Conservation (phyloP, 805 yeast species). For the Suhomyces vadensis region DNA sequence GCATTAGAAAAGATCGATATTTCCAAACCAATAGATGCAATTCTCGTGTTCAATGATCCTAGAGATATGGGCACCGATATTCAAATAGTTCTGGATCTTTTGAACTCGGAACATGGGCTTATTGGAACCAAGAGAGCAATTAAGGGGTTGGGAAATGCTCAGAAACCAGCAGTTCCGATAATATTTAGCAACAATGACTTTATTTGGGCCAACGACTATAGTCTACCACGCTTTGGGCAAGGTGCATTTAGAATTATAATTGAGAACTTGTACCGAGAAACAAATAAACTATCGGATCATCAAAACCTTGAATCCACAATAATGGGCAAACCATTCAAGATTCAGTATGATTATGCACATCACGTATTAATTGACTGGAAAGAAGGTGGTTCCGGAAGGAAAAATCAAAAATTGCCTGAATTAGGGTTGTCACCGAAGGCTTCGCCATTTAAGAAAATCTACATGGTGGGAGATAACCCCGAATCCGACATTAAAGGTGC, state of each 20-base stretch:
- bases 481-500: slow-evolving; percentile 92
- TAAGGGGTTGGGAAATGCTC: slow-evolving; percentile 11
- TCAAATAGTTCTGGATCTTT: slow-evolving; percentile 72
- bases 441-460: slow-evolving; percentile 56
- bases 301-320: slow-evolving; percentile 43
- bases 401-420: slow-evolving; percentile 40
- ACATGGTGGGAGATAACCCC: slow-evolving; percentile 98
- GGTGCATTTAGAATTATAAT: slow-evolving; percentile 76
- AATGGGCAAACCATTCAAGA: slow-evolving; percentile 78
- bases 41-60: slow-evolving; percentile 85
- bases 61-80: slow-evolving; percentile 84
- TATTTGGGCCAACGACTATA: slow-evolving; percentile 83
- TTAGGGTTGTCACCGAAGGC: slow-evolving; percentile 40
- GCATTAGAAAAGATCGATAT: slow-evolving; percentile 30
- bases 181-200: slow-evolving; percentile 82
- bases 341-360: slow-evolving; percentile 84
- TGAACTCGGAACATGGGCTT: slow-evolving; percentile 62
- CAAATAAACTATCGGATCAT: slow-evolving; percentile 44
- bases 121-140: slow-evolving; percentile 58
- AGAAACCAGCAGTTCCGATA: slow-evolving; percentile 64
- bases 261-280: slow-evolving; percentile 57
- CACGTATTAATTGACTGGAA: slow-evolving; percentile 62
- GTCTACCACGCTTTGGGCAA: slow-evolving; percentile 81
- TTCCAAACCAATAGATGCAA: slow-evolving; percentile 61
- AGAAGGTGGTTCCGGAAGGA: slow-evolving; percentile 12